Conservation (phyloP, 2,329 filamentous ascomycete genomes). For the Aspergillus quadricinctus region DNA sequence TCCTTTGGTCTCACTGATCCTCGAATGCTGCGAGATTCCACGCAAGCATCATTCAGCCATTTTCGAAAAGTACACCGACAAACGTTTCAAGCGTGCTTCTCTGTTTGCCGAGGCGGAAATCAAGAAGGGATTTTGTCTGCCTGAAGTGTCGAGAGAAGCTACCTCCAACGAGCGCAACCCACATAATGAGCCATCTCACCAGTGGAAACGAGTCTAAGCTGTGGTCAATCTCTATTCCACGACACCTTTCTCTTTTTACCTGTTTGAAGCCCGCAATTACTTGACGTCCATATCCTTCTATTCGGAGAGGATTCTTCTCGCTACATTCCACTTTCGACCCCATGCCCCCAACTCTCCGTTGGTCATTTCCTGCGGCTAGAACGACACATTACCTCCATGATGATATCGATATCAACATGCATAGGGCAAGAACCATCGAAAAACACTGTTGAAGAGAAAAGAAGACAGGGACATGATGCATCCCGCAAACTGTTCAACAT, state of each 20-base stretch:
- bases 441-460: background rate
- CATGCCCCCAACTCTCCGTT: background rate
- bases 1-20: conserved; percentile 69
- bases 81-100: conserved; percentile 80
- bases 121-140: conserved; percentile 54
- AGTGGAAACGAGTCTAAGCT: conserved; percentile 17
- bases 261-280: background rate
- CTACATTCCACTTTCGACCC: conserved; percentile 7
- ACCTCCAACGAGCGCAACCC: conserved; percentile 9
- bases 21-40: conserved; percentile 82
- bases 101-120: conserved; percentile 74
- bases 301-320: background rate
- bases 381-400: background rate
- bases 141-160: conserved; percentile 25
- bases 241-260: conserved; percentile 3
- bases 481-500: background rate
- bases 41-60: conserved; percentile 79
- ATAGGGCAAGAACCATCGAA: conserved; percentile 1
- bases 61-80: conserved; percentile 87
- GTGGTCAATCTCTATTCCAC: conserved; percentile 4
- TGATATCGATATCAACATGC: background rate
- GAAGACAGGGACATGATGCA: background rate
- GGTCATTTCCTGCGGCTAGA: background rate
- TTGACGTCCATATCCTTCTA: background rate
- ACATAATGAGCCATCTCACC: conserved; percentile 10